phyloP scores from a whole-genome alignment of 345 rosid species.

The Rhodamnia rubescens region DNA sequence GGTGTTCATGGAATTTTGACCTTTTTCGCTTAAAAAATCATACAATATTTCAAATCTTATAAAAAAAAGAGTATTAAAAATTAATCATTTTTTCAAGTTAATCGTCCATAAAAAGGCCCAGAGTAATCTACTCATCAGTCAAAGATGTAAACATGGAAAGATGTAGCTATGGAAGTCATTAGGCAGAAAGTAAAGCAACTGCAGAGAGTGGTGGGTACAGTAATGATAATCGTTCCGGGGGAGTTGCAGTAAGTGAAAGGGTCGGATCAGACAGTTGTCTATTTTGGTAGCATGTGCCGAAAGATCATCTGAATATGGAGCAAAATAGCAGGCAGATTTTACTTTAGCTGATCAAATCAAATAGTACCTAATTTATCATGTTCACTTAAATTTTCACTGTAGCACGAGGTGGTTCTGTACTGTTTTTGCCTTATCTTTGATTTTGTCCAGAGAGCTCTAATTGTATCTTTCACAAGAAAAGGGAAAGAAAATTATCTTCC shows the following conservation, averaged over 20 bases:
- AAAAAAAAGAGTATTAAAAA: no score
- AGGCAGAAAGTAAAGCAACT: background rate
- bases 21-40: background rate
- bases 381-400: background rate
- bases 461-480: background rate
- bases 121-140: background rate
- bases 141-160: background rate
- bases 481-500: background rate
- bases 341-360: background rate
- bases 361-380: background rate
- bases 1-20: background rate
- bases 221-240: background rate
- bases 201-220: background rate
- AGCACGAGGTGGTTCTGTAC: background rate
- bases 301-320: background rate
- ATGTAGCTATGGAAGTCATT: background rate
- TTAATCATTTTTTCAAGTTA: background rate
- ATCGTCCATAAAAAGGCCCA: background rate
- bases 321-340: background rate
- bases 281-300: background rate
- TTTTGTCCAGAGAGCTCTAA: background rate
- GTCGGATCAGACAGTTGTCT: background rate
- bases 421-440: background rate
- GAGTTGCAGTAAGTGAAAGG: background rate
- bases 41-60: background rate